A percentile compares a stretch with the other conserved stretches of the same genome.
phyloP scores from a whole-genome alignment of 192 early-diverging fungal species.

The Pilaira anomala region DNA sequence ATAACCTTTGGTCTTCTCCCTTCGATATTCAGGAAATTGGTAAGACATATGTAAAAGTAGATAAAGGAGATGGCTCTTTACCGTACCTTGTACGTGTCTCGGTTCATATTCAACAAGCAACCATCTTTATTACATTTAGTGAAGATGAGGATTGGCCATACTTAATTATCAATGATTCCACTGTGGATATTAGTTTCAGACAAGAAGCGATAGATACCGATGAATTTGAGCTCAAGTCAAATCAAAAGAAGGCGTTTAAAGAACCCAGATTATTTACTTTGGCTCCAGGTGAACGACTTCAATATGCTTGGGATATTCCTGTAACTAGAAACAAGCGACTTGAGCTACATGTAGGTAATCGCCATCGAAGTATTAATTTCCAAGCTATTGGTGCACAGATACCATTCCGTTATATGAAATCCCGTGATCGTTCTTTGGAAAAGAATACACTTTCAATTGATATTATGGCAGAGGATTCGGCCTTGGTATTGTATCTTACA shows the following conservation, averaged over 20 bases:
- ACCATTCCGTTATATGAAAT: constrained; percentile 60
- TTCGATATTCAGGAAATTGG: constrained; percentile 77
- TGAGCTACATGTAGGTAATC: constrained; percentile 57
- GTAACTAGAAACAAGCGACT: constrained; percentile 54
- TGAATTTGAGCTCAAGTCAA: constrained; percentile 13
- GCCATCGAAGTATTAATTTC: constrained; percentile 60
- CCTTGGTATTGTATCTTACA: constrained; percentile 53
- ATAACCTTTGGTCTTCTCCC: constrained; percentile 52
- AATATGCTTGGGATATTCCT: constrained; percentile 82
- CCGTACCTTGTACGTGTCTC: constrained; percentile 62
- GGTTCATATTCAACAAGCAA: constrained; percentile 67
- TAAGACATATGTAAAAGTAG: constrained; percentile 61
- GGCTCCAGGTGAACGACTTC: constrained; percentile 22
- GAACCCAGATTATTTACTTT: constrained; percentile 14
- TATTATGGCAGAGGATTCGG: constrained; percentile 50
- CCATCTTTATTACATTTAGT: constrained; percentile 69
- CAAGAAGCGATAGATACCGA: constrained; percentile 27
- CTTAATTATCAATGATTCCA: constrained; percentile 49
- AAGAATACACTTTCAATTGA: constrained; percentile 52
- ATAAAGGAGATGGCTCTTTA: constrained; percentile 42
- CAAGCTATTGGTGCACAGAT: constrained; percentile 75
- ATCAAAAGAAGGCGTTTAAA: constrained; percentile 15
- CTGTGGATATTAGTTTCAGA: constrained; percentile 10
- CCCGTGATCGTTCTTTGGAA: not conserved
- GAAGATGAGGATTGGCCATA: constrained; percentile 74